Base-by-base conservation (phyloP, 805 yeast genomes). In the Metschnikowia similis region DNA sequence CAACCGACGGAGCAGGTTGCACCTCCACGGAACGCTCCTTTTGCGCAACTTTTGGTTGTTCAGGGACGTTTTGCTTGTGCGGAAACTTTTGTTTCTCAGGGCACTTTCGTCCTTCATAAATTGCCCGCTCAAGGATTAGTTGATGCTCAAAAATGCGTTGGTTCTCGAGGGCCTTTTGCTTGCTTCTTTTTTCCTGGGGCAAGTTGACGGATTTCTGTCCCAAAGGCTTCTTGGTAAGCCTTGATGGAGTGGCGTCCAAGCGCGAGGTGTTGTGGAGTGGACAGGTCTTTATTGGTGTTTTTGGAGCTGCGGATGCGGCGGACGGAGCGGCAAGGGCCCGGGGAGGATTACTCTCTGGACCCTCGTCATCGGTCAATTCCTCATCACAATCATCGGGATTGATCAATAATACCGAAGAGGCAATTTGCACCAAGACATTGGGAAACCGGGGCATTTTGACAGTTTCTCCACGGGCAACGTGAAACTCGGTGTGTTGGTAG, bases 381-480 rank as follows among this genome's bases (percentile, higher is more conserved):
- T 73, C 80, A 26, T 76, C 77, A 16, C 66, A 69, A 36, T 71
- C 74, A 16, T 61, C 65, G 5, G 80, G 75, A 54, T 82, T 82
- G 29, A 84, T 65, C 43, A 82, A 60, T 1, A 80, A 67, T n/a
- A 71, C 57, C 48, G 83, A 81, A n/a, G 87, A 86, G 56, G 88
- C 82, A 47, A 92, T 76, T 60, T 89, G 92, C 47, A 91, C 59
- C 17, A 82, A 67, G 6, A 87, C 72, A 38, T 85, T 85, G 41
- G 77, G 72, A 37, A 81, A 74, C 48, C 78, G 75, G 6, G 94
- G 94, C 61, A 90, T 69, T 2, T 74, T 69, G 17, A 88, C 75
- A 2, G 80, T 70, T 66, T 91, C 96, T 48, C 76, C 80, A 51
- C 80, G 77, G 50, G 78, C 69, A 43, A 91, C 76, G 41, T 75